A percentile compares a stretch with the other conserved stretches of the same genome.
Evolutionary conservation across 2,329 filamentous ascomycete genomes (phyloP).

Genomic region (Gnomoniopsis sp.): DNA sequence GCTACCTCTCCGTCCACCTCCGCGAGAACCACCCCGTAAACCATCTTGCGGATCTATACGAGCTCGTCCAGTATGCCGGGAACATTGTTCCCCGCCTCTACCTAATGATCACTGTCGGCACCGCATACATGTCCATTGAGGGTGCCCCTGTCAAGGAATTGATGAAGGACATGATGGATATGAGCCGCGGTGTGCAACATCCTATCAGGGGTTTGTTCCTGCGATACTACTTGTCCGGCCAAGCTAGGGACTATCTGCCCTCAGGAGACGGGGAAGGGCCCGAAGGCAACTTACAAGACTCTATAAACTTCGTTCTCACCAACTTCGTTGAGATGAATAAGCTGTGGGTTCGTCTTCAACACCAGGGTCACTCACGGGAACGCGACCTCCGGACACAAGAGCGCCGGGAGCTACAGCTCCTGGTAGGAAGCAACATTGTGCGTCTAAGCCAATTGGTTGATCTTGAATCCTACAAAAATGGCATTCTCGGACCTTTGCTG

Average conservation of each 20-base stretch:
- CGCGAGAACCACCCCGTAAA: conserved; percentile 97
- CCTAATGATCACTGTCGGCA: conserved; percentile 98
- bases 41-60: conserved; percentile 95
- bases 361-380: conserved; percentile 95
- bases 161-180: conserved; percentile 99
- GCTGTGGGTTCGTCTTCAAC: conserved; percentile 94
- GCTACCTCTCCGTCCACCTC: conserved; percentile 92
- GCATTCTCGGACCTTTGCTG: conserved; percentile 81
- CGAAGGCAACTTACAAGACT: conserved; percentile 93
- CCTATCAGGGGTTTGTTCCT: conserved; percentile 93
- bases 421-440: conserved; percentile 95
- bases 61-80: conserved; percentile 95
- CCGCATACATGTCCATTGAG: conserved; percentile 97
- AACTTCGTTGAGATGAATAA: conserved; percentile 99
- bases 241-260: conserved; percentile 86
- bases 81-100: conserved; percentile 97
- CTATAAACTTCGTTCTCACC: conserved; percentile 95
- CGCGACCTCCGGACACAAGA: conserved; percentile 91
- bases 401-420: conserved; percentile 87
- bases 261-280: conserved; percentile 81
- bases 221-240: conserved; percentile 92
- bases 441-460: conserved; percentile 94
- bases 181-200: conserved; percentile 97
- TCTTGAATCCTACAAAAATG: conserved; percentile 86
- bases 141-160: conserved; percentile 99